Base-by-base conservation (phyloP, 1,139 yeast species). In the Hansenula sp. region DNA sequence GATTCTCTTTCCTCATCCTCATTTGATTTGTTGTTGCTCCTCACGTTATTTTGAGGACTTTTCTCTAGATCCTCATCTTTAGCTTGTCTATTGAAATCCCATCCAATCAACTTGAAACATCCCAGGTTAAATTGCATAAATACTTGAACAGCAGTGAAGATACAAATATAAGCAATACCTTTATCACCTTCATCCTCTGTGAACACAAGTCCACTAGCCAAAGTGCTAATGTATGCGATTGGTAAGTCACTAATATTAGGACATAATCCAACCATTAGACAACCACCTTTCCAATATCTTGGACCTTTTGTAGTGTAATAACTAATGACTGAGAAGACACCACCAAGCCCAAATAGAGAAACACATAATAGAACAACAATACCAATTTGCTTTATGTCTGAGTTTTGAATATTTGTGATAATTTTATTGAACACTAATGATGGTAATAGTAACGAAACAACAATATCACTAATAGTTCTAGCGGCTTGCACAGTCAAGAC, bases 131-230 rank as follows among this genome's bases (percentile, higher is more conserved):
- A 91, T 52, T 88, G 84, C 53, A 77, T 72, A 21, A 87, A 62
- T 33, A 84, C 70, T 60, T 87, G 93, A 31, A 84, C 73, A 5
- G 90, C 85, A 45, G 86, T 69, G 57, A 83, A 88, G 38, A 91
- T 83, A 60, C 91, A 84, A 18, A 88, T 84, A 62, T 86, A 89
- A 0, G 97, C 96, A 29, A 86, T 87, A 13, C 98, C 98, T 54
- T 77, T 76, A 47, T 79, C 76, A 29, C 89, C 88, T 50, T 87
- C 79, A 3, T 62, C 75, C 2, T 68, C 52, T 0, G 81, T 66
- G 53, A 91, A 84, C 2, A 77, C 70, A 1, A 80, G 71, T 0
- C 91, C 83, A 28, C 77, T 72, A 28, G 89, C 84, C 62, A 91
- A 70, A 0, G 96, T 85, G 57, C 88, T 94, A 42, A 91, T 68